These are phyloP conservation scores for Leishmania lainsoni DNA, from an alignment of 208 protist genomes.

Conservation along the genomic window DNA sequence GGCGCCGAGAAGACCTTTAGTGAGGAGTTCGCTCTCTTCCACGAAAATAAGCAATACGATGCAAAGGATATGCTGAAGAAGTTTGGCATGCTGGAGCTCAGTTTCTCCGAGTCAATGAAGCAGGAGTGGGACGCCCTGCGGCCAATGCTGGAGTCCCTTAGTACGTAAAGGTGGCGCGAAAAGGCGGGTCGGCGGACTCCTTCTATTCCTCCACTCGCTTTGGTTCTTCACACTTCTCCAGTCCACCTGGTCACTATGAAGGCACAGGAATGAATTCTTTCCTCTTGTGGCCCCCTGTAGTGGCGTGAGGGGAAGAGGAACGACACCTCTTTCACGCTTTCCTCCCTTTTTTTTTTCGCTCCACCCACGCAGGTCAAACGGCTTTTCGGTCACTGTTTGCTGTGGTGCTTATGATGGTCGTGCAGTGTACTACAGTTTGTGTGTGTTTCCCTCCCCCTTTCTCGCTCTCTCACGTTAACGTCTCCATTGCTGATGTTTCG, in stretches of 20 bases:
- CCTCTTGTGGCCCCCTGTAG: neutral
- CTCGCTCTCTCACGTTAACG: neutral
- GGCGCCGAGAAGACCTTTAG: conserved; percentile 46
- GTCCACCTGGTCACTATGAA: neutral
- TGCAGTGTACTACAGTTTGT: neutral
- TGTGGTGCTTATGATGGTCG: neutral
- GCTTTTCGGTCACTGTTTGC: neutral
- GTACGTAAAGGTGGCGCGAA: conserved; percentile 1
- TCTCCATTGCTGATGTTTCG: neutral
- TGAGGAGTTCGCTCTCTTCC: conserved; percentile 78
- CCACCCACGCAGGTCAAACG: neutral
- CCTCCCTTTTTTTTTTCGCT: neutral
- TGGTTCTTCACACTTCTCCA: neutral
- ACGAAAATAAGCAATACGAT: conserved; percentile 84
- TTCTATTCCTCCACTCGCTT: neutral
- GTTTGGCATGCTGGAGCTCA: conserved; percentile 82
- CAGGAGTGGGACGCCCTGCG: conserved; percentile 68
- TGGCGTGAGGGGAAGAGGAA: neutral
- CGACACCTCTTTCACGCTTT: neutral
- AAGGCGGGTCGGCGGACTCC: neutral
- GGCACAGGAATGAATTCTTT: neutral
- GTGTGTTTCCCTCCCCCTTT: neutral
- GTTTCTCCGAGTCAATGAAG: conserved; percentile 68
- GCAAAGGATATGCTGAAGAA: conserved; percentile 73
- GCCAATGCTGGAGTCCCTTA: conserved; percentile 44